Evolutionary conservation across 305 asterid species (phyloP).

Genomic region (Galium porrigens): DNA sequence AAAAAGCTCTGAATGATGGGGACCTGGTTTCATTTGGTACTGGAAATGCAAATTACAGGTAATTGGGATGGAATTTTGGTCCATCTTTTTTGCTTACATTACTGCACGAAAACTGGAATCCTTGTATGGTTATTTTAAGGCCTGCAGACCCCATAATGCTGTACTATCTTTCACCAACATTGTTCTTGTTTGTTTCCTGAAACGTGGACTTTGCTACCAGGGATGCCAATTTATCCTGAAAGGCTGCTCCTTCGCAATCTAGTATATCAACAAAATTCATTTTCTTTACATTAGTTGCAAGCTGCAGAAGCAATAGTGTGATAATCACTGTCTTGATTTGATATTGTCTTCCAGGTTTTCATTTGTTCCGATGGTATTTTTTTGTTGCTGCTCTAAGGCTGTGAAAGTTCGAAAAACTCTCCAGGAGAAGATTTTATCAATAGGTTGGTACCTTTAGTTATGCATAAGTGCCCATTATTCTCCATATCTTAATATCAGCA

Average conservation of each 20-base stretch:
- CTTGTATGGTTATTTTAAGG: neutral
- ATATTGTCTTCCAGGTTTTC: conserved; percentile 45
- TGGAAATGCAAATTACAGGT: conserved; percentile 81
- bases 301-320: conserved; percentile 1
- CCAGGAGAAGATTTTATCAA: conserved; percentile 43
- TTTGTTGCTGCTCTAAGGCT: conserved; percentile 28
- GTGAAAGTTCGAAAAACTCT: conserved; percentile 28
- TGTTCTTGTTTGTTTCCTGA: neutral
- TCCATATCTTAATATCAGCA: neutral
- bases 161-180: neutral
- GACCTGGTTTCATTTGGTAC: conserved; percentile 81
- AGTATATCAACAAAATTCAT: neutral
- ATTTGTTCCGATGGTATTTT: conserved; percentile 48
- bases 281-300: neutral
- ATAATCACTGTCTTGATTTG: conserved; percentile 1
- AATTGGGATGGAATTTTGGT: conserved; percentile 15
- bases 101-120: neutral
- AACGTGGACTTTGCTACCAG: neutral
- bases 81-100: neutral
- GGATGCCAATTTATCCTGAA: neutral
- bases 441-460: conserved; percentile 40
- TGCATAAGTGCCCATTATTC: neutral
- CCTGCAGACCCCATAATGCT: neutral
- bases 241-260: neutral
- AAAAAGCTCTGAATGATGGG: conserved; percentile 49